Evolutionary conservation across 1,284 basidiomycete genomes (phyloP), one percentile per base, ranked within the genome.

Genomic region (Leccinum solheimii): DNA sequence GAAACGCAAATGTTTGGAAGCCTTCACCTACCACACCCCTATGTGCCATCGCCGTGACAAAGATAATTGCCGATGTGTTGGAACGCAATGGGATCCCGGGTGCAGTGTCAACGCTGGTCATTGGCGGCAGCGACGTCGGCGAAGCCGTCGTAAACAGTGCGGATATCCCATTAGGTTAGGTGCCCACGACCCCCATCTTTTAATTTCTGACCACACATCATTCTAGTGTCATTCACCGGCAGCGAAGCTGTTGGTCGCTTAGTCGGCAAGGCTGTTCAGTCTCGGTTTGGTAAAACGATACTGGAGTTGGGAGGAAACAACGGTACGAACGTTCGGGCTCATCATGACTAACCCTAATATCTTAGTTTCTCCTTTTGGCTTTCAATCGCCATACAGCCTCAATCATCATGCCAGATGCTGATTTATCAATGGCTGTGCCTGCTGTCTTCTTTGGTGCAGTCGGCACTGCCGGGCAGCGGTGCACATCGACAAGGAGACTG

Each of bases 271-370:
- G 81, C 81, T 62, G 95, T 96, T 2, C 90, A 88, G 74, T 87
- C 84, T 64, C 80, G 88, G 68, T 95, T 91, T 76, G 93, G 92
- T 53, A 92, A 97, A 79, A 81, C 87, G 38, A 86, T 97, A 45
- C 82, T 98, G 34, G 96, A 98, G 74, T 81, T 98, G 10, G 95
- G 95, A n/a, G 96, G 96, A 40, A 98, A 98, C 78, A 97, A 97
- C 71, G 90, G 90, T 90, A 72, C 38, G 75, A 56, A 51, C 6
- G 62, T 71, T 51, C 30, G 49, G 61, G 27, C 10, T 40, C 63
- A 56, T 57, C 61, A 56, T 34, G 49, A 49, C 54, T 59, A 69
- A 60, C 61, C 56, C 56, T 62, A 60, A 61, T 63, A 62, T 48
- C 62, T 59, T 62, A 40, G 55, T 59, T 60, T 67, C 58, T 64